Percentiles rank a stretch among this genome's conserved stretches.
phyloP scores from a whole-genome alignment of 148 eudicot genomes.

The Polygonum maritimum region DNA sequence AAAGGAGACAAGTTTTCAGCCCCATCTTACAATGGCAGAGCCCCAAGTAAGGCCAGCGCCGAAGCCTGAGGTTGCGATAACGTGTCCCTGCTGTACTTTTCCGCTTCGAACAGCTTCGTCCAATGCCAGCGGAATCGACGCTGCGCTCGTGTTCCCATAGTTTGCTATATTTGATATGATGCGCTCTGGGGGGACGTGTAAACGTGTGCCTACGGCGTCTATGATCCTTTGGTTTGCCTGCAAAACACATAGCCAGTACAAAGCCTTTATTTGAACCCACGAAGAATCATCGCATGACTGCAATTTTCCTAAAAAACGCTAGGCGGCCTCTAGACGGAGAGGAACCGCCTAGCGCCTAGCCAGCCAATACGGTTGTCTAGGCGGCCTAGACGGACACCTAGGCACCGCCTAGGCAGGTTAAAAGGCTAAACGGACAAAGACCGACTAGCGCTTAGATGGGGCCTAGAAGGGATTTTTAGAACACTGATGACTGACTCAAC shows the following conservation, averaged over 20 bases:
- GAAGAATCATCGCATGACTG: too few species aligned
- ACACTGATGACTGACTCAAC: too few species aligned
- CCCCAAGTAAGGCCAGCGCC: constrained; percentile 99
- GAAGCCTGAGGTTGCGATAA: constrained; percentile 88
- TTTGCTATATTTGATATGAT: constrained; percentile 85
- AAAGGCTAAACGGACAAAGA: too few species aligned
- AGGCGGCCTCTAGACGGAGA: too few species aligned
- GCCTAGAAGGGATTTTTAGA: too few species aligned
- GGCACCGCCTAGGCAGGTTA: too few species aligned
- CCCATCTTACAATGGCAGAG: constrained; percentile 85
- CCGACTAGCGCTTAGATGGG: too few species aligned
- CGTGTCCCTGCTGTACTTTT: constrained; percentile 66
- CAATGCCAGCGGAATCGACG: constrained; percentile 90
- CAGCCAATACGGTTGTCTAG: too few species aligned
- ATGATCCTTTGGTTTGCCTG: constrained; percentile 97
- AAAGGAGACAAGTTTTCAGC: constrained; percentile 13
- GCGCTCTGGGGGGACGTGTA: constrained; percentile 62
- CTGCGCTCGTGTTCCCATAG: constrained; percentile 93
- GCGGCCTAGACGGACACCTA: too few species aligned
- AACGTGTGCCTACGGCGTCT: constrained; percentile 63
- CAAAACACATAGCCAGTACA: not conserved
- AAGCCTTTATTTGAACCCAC: too few species aligned
- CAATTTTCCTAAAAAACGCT: not conserved
- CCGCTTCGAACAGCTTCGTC: constrained; percentile 92
- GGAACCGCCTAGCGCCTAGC: too few species aligned